Evolutionary conservation across 2,329 filamentous ascomycete genomes (phyloP).

Genomic region (Zymoseptoria tritici): DNA sequence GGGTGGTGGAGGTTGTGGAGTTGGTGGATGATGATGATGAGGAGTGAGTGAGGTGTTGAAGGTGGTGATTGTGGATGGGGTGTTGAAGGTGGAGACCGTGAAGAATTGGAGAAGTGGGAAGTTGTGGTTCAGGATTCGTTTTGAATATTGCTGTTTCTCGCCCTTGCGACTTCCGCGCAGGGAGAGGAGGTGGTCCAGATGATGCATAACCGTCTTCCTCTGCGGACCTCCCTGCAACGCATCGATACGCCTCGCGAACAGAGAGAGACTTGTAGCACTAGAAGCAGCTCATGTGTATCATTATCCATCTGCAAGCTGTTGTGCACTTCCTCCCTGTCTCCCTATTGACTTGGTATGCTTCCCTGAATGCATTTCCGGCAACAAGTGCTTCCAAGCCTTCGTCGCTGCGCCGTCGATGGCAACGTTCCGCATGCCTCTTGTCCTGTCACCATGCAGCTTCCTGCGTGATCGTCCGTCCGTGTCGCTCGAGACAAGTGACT

Average conservation of each 20-base stretch:
- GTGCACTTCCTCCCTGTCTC: not conserved
- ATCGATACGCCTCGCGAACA: not conserved
- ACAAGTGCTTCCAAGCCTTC: too few relatives aligned
- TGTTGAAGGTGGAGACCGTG: not conserved
- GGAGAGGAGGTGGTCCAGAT: not conserved
- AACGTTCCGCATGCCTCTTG: not conserved
- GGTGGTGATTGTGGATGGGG: too few relatives aligned
- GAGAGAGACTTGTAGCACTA: not conserved
- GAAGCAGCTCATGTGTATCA: not conserved
- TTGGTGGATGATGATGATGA: constrained; percentile 3
- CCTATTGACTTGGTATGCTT: not conserved
- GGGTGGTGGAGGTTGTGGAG: constrained; percentile 13
- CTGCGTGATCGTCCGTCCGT: not conserved
- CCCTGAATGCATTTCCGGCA: not conserved
- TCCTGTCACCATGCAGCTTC: not conserved
- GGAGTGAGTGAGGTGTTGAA: not conserved
- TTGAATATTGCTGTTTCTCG: not conserved
- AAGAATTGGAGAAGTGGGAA: not conserved
- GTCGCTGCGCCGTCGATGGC: not conserved
- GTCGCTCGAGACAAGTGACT: not conserved
- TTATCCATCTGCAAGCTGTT: not conserved
- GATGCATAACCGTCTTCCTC: not conserved
- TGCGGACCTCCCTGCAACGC: not conserved
- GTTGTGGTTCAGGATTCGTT: not conserved
- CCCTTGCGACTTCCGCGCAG: not conserved